Evolutionary conservation across 2,329 filamentous ascomycete genomes (phyloP).

Genomic region (Colletotrichum camelliae): DNA sequence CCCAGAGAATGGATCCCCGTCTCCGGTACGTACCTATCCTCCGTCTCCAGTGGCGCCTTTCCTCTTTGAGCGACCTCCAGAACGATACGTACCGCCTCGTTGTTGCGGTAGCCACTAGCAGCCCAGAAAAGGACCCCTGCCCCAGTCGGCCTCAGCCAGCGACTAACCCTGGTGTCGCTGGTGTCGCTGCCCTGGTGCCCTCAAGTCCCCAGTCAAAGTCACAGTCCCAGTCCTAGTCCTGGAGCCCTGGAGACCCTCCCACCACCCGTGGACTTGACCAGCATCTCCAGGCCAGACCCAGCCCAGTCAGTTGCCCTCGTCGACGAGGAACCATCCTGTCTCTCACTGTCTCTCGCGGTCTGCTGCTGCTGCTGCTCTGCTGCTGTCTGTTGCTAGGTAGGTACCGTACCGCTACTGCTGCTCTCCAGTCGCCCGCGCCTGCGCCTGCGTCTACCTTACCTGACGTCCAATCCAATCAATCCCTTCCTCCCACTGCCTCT

Average conservation of each 20-base stretch:
- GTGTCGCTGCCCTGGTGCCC: not conserved
- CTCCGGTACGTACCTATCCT: not conserved
- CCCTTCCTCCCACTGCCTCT: not conserved
- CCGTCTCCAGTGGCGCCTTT: not conserved
- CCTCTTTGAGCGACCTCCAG: not conserved
- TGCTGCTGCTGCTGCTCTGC: not conserved
- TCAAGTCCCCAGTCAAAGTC: not conserved
- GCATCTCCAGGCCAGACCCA: conserved; percentile 16
- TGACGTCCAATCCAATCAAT: conserved; percentile 6
- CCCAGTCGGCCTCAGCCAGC: conserved; percentile 16
- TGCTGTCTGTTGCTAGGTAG: not conserved
- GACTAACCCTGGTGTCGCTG: conserved; percentile 2
- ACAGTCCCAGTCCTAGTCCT: not conserved
- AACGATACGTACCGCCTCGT: not conserved
- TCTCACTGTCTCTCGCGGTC: not conserved
- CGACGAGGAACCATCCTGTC: not conserved
- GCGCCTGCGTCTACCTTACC: not conserved
- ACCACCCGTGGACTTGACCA: conserved; percentile 1
- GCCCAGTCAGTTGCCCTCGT: conserved; percentile 5
- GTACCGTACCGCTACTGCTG: not conserved
- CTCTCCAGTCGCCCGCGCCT: conserved; percentile 4
- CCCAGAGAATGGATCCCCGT: not conserved
- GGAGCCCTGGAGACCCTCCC: not conserved
- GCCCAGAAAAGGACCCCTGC: conserved; percentile 11
- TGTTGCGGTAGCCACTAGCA: conserved; percentile 12